These are phyloP conservation scores for Phoma herbarum DNA, from an alignment of 2,329 filamentous ascomycete species.

Conservation along the genomic window DNA sequence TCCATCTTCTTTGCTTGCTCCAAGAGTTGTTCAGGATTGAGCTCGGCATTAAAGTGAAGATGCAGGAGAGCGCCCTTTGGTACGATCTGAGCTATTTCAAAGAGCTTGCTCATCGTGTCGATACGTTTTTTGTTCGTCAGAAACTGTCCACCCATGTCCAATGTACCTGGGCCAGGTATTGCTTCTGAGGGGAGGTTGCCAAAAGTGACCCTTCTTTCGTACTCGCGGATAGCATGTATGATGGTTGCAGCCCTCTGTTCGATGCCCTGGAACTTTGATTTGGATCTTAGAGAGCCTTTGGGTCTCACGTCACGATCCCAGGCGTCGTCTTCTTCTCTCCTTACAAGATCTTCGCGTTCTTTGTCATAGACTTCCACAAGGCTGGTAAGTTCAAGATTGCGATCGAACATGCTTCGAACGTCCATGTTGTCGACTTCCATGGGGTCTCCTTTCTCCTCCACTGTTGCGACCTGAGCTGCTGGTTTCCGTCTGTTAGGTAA, in stretches of 20 bases:
- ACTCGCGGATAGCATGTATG: slow-evolving; percentile 52
- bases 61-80: slow-evolving; percentile 79
- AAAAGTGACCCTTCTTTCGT: slow-evolving; percentile 53
- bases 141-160: slow-evolving; percentile 60
- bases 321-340: slow-evolving; percentile 38
- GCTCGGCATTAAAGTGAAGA: slow-evolving; percentile 80
- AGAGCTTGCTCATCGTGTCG: slow-evolving; percentile 63
- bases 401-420: slow-evolving; percentile 16
- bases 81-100: slow-evolving; percentile 64
- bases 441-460: slow-evolving; percentile 14
- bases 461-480: slow-evolving; percentile 23
- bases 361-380: slow-evolving; percentile 29
- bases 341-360: slow-evolving; percentile 39
- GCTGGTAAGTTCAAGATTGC: neutral
- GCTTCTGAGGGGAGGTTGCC: slow-evolving; percentile 55
- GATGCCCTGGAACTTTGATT: slow-evolving; percentile 20
- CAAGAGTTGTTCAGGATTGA: slow-evolving; percentile 69
- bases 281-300: neutral
- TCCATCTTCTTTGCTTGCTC: slow-evolving; percentile 60
- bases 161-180: slow-evolving; percentile 49
- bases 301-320: slow-evolving; percentile 51
- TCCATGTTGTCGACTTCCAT: slow-evolving; percentile 5
- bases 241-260: slow-evolving; percentile 49
- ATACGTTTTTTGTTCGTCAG: slow-evolving; percentile 56
- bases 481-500: slow-evolving; percentile 11